A percentile compares a stretch with the other conserved stretches of the same genome.
Conservation (phyloP, 768 basidiomycete species). For the Suillus sp. region DNA sequence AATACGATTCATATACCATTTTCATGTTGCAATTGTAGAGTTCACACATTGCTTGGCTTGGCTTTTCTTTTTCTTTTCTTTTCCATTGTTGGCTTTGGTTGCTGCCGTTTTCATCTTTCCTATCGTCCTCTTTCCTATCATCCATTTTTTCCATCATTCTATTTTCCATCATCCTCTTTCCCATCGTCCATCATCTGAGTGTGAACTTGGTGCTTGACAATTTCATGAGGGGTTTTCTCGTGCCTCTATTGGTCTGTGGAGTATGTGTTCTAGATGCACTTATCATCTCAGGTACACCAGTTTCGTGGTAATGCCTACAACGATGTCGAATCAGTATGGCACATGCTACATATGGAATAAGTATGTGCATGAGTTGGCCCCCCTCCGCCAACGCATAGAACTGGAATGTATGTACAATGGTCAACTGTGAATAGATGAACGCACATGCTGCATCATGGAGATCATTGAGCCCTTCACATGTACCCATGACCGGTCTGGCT, state of each 20-base stretch:
- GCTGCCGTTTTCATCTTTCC: neutral
- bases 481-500: neutral
- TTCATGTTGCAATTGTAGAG: constrained; percentile 3
- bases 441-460: neutral
- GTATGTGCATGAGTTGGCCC: no score
- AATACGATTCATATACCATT: neutral
- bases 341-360: no score
- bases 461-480: neutral
- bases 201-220: no score
- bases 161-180: neutral
- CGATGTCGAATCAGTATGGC: neutral
- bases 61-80: neutral
- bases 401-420: neutral
- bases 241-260: neutral
- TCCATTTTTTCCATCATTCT: no score
- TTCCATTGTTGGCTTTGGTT: neutral
- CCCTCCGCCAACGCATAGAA: neutral
- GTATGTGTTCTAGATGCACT: neutral
- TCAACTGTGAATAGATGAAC: neutral
- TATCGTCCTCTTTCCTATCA: neutral
- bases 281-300: neutral
- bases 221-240: neutral
- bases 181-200: neutral
- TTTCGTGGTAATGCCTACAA: neutral
- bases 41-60: neutral